A percentile compares a stretch with the other conserved stretches of the same genome.
These are phyloP conservation scores for Candida silvicultrix DNA, from an alignment of 805 yeast genomes.

Conservation along the genomic window DNA sequence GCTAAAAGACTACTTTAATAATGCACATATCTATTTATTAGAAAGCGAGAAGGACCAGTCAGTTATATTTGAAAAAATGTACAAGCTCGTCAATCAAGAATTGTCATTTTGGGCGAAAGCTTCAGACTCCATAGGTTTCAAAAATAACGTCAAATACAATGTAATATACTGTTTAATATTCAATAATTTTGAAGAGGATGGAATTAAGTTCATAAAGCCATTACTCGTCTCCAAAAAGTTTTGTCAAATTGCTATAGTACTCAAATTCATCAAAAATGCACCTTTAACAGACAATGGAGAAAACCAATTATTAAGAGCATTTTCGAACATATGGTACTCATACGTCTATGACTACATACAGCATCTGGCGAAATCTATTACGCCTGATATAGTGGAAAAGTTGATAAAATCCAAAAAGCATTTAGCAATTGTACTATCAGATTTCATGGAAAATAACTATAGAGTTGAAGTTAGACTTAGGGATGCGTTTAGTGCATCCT, in stretches of 20 bases:
- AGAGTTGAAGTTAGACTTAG: constrained; percentile 14
- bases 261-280: constrained; percentile 8
- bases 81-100: constrained; percentile 7
- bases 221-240: constrained; percentile 8
- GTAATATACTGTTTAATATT: constrained; percentile 6
- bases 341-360: constrained; percentile 9
- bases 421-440: constrained; percentile 4
- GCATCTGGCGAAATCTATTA: constrained; percentile 1
- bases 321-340: constrained; percentile 8
- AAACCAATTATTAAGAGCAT: background rate
- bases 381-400: constrained; percentile 6
- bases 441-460: constrained; percentile 6
- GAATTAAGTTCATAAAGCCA: constrained; percentile 4
- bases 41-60: background rate
- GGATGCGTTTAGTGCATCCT: constrained; percentile 13
- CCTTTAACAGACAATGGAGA: background rate
- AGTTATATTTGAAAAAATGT: constrained; percentile 2
- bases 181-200: constrained; percentile 3
- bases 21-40: background rate
- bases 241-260: constrained; percentile 4
- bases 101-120: constrained; percentile 9
- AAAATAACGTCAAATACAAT: background rate
- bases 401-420: constrained; percentile 14
- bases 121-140: background rate
- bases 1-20: background rate